Evolutionary conservation across 2,329 filamentous ascomycete species (phyloP).

Genomic region (Phaeophleospora eucalypticola): DNA sequence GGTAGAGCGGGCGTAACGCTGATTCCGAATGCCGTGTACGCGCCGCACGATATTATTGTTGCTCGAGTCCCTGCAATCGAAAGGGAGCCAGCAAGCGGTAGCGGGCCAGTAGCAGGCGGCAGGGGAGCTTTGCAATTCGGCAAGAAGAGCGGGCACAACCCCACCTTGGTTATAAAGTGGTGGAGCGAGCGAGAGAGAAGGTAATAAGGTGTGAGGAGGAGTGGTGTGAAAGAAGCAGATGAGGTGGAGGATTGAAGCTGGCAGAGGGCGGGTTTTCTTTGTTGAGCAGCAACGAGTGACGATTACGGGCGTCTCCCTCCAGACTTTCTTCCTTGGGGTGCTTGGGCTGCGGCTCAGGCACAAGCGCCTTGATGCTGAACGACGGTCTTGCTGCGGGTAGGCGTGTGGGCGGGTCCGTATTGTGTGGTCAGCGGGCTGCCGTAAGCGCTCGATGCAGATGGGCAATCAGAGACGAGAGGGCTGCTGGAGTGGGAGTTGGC

Average conservation of each 20-base stretch:
- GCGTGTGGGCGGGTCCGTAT: too few relatives aligned
- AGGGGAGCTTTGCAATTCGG: conserved; percentile 4
- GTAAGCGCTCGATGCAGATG: too few relatives aligned
- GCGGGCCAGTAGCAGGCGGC: not conserved
- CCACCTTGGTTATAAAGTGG: not conserved
- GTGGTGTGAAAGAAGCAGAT: not conserved
- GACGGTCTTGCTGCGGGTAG: too few relatives aligned
- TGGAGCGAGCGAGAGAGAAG: not conserved
- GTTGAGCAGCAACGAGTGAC: not conserved
- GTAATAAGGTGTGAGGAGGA: not conserved
- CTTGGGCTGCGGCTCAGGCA: too few relatives aligned
- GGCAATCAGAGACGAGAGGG: too few relatives aligned
- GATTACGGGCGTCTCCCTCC: too few relatives aligned
- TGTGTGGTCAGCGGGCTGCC: too few relatives aligned
- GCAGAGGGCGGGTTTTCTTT: not conserved
- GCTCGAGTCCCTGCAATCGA: not conserved
- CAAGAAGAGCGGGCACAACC: conserved; percentile 1
- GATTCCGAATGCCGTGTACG: too few relatives aligned
- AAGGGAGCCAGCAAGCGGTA: not conserved
- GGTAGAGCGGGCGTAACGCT: too few relatives aligned
- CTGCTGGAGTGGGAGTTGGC: too few relatives aligned
- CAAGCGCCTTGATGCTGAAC: too few relatives aligned
- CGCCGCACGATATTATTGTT: not conserved
- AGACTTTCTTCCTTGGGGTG: too few relatives aligned
- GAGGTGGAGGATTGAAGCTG: not conserved